Evolutionary conservation across 805 yeast genomes (phyloP).

Genomic region (Nakazawaea anatomiae): DNA sequence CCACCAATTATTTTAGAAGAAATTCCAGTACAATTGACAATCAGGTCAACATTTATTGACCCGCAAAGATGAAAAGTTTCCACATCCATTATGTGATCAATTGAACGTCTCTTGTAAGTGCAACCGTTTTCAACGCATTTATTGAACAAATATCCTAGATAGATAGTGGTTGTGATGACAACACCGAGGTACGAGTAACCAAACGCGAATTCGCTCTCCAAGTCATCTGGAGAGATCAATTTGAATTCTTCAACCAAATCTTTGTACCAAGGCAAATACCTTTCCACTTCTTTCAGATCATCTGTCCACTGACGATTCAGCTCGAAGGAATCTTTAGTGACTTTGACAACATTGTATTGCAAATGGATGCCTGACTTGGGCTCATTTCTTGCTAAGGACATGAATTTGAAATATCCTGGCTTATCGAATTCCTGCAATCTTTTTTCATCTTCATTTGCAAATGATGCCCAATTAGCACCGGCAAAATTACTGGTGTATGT

Average conservation of each 20-base stretch:
- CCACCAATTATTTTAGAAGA: slow-evolving; percentile 38
- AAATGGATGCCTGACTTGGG: slow-evolving; percentile 37
- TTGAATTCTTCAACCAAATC: slow-evolving; percentile 31
- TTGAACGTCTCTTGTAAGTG: slow-evolving; percentile 31
- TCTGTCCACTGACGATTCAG: slow-evolving; percentile 14
- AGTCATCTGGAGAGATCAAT: slow-evolving; percentile 23
- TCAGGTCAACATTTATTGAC: neutral
- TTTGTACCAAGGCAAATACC: slow-evolving; percentile 38
- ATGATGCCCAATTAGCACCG: slow-evolving; percentile 56
- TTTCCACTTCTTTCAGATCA: neutral
- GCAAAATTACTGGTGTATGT: slow-evolving; percentile 49
- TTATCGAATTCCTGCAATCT: slow-evolving; percentile 34
- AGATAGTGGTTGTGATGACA: slow-evolving; percentile 53
- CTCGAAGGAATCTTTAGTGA: slow-evolving; percentile 3
- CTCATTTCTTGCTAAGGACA: slow-evolving; percentile 32
- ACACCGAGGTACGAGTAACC: slow-evolving; percentile 50
- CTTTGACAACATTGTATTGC: slow-evolving; percentile 14
- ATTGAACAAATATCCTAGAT: slow-evolving; percentile 45
- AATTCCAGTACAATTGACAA: slow-evolving; percentile 40
- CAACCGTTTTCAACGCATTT: slow-evolving; percentile 43
- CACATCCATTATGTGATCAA: slow-evolving; percentile 45
- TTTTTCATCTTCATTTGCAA: slow-evolving; percentile 25
- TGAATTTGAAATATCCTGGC: slow-evolving; percentile 34
- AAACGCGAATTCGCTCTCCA: slow-evolving; percentile 16
- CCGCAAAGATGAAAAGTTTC: neutral